Percentiles rank a stretch among this genome's conserved stretches.
Conservation (phyloP, 768 basidiomycete genomes). For the Mycena rosella region DNA sequence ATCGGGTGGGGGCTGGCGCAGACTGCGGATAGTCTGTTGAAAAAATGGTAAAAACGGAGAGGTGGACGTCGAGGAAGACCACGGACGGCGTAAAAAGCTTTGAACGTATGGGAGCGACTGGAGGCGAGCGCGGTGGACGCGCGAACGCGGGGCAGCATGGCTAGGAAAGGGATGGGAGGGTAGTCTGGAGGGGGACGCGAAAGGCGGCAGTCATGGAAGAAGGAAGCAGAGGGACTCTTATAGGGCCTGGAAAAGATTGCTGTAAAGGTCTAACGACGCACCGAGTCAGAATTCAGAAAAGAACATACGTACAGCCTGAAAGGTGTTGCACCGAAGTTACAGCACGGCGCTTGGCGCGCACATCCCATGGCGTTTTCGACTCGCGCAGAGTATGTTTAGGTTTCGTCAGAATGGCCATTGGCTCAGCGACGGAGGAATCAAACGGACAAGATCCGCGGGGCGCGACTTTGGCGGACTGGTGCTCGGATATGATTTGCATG, state of each 20-base stretch:
- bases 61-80: slow-evolving; percentile 1
- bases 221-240: slow-evolving; percentile 26
- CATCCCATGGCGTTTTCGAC: too few relatives aligned
- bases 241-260: not conserved
- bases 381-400: too few relatives aligned
- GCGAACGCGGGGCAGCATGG: slow-evolving; percentile 55
- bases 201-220: slow-evolving; percentile 19
- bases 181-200: slow-evolving; percentile 24
- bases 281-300: too few relatives aligned
- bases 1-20: slow-evolving; percentile 50
- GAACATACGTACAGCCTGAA: too few relatives aligned
- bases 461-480: too few relatives aligned
- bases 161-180: slow-evolving; percentile 30
- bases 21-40: slow-evolving; percentile 57
- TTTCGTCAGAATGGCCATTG: too few relatives aligned
- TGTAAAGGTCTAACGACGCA: not conserved
- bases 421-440: too few relatives aligned
- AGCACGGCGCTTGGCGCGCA: too few relatives aligned
- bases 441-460: too few relatives aligned
- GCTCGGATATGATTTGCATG: too few relatives aligned
- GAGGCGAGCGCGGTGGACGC: slow-evolving; percentile 49
- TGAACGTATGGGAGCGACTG: slow-evolving; percentile 56
- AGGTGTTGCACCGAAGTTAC: too few relatives aligned
- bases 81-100: slow-evolving; percentile 70
- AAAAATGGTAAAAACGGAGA: slow-evolving; percentile 29